Base-by-base conservation (phyloP, 2,329 filamentous ascomycete species). In the Ilyonectria robusta region DNA sequence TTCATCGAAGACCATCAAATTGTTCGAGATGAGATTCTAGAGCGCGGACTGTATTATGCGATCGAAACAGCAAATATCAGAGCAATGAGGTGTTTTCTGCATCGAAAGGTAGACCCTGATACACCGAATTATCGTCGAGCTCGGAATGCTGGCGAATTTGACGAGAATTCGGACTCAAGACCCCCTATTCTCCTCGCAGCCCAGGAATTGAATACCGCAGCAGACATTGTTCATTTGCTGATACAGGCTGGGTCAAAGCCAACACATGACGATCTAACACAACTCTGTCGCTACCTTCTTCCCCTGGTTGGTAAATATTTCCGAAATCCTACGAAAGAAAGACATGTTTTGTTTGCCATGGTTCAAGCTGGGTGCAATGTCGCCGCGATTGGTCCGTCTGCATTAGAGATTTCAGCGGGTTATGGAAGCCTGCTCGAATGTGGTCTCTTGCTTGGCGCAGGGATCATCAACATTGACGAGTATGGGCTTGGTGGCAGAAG, bases 401-500 rank as follows among this genome's bases (percentile, higher is more conserved):
- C 50, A 13, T 19, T 53, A 4, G 50, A 21, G 50, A 1, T 4
- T 6, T 11, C 4, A 6, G n/a, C 31, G 2, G 1, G 2, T 2
- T 0, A 15, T 7, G n/a, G 29, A 8, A 35, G n/a, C 4, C 19
- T 35, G 2, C 11, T 33, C 2, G 2, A 21, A 15, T n/a, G 10
- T 4, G 50, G n/a, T 10, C 2, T 4, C 5, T 13, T 62, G 6
- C 19, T 61, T 23, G 50, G 35, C 6, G 19, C 19, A 10, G 59
- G 50, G 6, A n/a, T 61, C n/a, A n/a, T 61, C n/a, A 50, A 61
- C 6, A 37, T 61, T 6, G 47, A 61, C 19, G 50, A 40, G 8
- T 61, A 61, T 23, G 50, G 40, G 1, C 6, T 7, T 6, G 1
- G 19, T 29, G 59, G 59, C 5, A 29, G 4, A 21, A 61, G 50